Conservation (phyloP, 306 rosid species). For the Fagus crenata region DNA sequence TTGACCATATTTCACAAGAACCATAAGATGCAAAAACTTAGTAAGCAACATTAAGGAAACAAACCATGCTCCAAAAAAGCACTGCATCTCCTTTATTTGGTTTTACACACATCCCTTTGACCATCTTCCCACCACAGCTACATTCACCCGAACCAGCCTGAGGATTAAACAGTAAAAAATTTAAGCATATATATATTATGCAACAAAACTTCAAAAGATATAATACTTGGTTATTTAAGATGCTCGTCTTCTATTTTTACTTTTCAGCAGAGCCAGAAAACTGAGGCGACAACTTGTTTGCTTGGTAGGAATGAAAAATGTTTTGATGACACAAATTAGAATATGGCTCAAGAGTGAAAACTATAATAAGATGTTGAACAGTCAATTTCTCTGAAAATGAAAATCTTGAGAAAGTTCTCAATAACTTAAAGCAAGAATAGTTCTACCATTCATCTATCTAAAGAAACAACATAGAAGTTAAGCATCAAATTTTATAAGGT, state of each 20-base stretch:
- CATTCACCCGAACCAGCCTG: slow-evolving; percentile 94
- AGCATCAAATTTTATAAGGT: slow-evolving; percentile 33
- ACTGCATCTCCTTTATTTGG: slow-evolving; percentile 88
- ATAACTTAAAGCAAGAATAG: not conserved
- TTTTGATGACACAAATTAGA: not conserved
- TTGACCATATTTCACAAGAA: slow-evolving; percentile 12
- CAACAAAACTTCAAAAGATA: not conserved
- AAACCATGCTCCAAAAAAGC: slow-evolving; percentile 99
- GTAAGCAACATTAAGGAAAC: slow-evolving; percentile 35
- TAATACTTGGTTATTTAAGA: not conserved
- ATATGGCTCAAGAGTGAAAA: not conserved
- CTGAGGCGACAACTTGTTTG: not conserved
- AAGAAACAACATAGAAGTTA: slow-evolving; percentile 18
- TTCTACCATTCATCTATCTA: not conserved
- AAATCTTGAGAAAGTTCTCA: not conserved
- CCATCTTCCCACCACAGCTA: slow-evolving; percentile 78
- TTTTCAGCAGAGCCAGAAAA: not conserved
- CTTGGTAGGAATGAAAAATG: not conserved
- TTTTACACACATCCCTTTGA: slow-evolving; percentile 70
- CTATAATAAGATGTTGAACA: not conserved
- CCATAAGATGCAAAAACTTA: not conserved
- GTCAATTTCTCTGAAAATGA: not conserved
- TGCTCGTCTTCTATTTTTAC: not conserved
- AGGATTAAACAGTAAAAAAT: slow-evolving; percentile 9
- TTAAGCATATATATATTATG: not conserved